These are phyloP conservation scores for Oehlia diaphana DNA, from an alignment of 192 early-diverging fungal species.

Conservation along the genomic window DNA sequence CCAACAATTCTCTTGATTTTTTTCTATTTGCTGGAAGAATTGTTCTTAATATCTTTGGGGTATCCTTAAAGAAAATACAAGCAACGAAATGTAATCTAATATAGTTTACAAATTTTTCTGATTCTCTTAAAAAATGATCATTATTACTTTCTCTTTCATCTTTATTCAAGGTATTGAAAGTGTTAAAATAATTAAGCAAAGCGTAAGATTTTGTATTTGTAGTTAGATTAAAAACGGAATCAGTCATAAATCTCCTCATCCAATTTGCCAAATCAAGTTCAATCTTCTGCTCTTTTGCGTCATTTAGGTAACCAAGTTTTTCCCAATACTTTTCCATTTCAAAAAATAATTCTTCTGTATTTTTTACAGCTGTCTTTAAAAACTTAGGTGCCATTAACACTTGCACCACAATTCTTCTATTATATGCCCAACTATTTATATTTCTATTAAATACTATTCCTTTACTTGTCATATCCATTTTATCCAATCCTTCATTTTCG, in stretches of 20 bases:
- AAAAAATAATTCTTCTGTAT: not conserved
- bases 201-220: not conserved
- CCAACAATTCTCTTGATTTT: slow-evolving; percentile 1
- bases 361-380: slow-evolving; percentile 1
- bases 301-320: not conserved
- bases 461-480: not conserved
- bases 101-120: not conserved
- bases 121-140: not conserved
- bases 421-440: not conserved
- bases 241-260: not conserved
- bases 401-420: not conserved
- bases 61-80: slow-evolving; percentile 2
- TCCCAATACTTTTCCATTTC: slow-evolving; percentile 5
- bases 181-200: not conserved
- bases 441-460: slow-evolving; percentile 16
- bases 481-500: not conserved
- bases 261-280: not conserved
- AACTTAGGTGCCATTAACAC: slow-evolving; percentile 1
- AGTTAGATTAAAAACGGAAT: not conserved
- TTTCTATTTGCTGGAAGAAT: not conserved
- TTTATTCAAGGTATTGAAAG: not conserved
- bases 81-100: slow-evolving; percentile 5
- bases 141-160: not conserved
- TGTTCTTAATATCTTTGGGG: not conserved
- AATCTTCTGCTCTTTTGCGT: not conserved